Evolutionary conservation across 2,329 filamentous ascomycete genomes (phyloP), one percentile per base, ranked within the genome.

Genomic region (Tolypocladium guangdongense): DNA sequence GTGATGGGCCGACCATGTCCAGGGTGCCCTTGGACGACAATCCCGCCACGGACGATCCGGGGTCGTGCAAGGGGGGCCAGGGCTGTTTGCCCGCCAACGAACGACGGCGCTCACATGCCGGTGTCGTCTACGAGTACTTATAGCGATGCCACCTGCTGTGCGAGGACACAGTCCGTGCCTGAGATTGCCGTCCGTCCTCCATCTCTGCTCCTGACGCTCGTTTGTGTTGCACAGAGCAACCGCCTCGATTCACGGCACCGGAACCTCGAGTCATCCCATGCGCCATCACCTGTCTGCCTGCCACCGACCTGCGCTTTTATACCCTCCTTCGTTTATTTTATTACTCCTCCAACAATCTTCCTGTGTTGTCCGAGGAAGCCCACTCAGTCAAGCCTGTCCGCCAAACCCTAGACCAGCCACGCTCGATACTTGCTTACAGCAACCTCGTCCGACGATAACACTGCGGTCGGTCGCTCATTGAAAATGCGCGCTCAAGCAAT

Each of bases 401-500:
- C 10, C 43, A 8, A 27, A 12, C 18, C 24, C 27, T 5, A 5
- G 10, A 12, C 12, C 35, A 16, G 11, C 12, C 22, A 18, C 39
- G 3, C 20, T 18, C 24, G 14, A n/a, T 24, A 24, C 12, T 30
- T 30, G n/a, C 16, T 18, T 10, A 22, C 24, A 14, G 24, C 41
- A 45, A 27, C 43, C 43, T n/a, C 27, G 16, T n/a, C 27, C 27
- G 7, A 45, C 24, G 1, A 45, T 11, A 16, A 45, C 14, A 18
- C 24, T 16, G 27, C 22, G 2, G 2, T 27, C 39, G n/a, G 3
- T 12, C n/a, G 20, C 38, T 8, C 8, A 4, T n/a, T 6, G 8
- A 37, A 10, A 10, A 49, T 49, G 47, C 47, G 47, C 33, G 33
- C 20, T 1, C 47, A 27, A 22, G 36, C 10, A 32, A 22, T 65